A percentile compares a stretch with the other conserved stretches of the same genome.
phyloP scores from a whole-genome alignment of 106 monocot species.

The Dactylorhiza incarnata region DNA sequence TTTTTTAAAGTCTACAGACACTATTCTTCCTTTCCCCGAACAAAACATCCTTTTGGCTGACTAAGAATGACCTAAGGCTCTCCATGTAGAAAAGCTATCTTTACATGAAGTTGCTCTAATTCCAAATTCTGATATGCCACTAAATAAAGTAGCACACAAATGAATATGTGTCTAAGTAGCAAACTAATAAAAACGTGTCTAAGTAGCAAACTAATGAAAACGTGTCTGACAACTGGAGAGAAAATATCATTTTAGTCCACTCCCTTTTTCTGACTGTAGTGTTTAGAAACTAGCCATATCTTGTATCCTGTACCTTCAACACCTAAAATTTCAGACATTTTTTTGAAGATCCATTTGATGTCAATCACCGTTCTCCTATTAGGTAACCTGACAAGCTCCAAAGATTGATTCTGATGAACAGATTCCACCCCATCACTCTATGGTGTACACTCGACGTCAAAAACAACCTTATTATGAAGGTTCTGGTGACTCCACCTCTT shows the following conservation, averaged over 20 bases:
- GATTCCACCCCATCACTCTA: neutral
- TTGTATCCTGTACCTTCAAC: neutral
- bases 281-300: neutral
- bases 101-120: neutral
- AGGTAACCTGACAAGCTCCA: neutral
- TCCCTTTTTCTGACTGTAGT: neutral
- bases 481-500: no score
- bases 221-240: neutral
- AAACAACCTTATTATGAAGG: no score
- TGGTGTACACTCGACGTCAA: neutral
- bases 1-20: neutral
- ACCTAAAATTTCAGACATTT: neutral
- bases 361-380: neutral
- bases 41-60: neutral
- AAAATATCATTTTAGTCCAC: neutral
- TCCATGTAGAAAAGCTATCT: conserved; percentile 6
- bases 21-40: conserved; percentile 7
- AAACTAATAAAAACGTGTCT: neutral
- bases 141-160: neutral
- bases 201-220: no score
- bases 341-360: neutral
- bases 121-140: neutral
- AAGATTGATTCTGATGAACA: neutral
- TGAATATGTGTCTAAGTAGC: neutral
- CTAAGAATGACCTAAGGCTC: neutral